Evolutionary conservation across 2,329 filamentous ascomycete species (phyloP).

Genomic region (Stemphylium beticola): DNA sequence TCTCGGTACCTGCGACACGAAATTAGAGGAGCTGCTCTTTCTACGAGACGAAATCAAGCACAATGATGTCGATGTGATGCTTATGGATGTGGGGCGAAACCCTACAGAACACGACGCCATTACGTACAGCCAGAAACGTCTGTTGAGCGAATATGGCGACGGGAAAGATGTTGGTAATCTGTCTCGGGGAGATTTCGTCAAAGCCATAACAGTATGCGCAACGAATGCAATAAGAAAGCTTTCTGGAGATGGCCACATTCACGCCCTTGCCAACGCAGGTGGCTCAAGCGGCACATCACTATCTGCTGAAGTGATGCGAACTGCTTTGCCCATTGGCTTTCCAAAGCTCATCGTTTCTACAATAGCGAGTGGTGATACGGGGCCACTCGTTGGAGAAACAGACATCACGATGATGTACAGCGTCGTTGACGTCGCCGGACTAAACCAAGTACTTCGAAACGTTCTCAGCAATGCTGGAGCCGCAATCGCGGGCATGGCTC

Average conservation of each 20-base stretch:
- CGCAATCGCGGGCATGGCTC: constrained; percentile 65
- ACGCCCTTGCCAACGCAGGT: constrained; percentile 65
- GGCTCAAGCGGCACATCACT: constrained; percentile 70
- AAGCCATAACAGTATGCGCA: constrained; percentile 60
- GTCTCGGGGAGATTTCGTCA: constrained; percentile 62
- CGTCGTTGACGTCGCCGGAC: constrained; percentile 72
- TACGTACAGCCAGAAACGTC: constrained; percentile 50
- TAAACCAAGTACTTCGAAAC: constrained; percentile 64
- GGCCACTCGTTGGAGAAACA: constrained; percentile 68
- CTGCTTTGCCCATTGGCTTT: constrained; percentile 67
- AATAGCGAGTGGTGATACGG: constrained; percentile 70
- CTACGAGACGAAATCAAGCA: constrained; percentile 56
- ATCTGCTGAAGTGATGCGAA: constrained; percentile 65
- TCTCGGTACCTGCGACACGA: constrained; percentile 70
- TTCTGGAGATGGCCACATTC: constrained; percentile 49
- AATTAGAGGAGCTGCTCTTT: constrained; percentile 65
- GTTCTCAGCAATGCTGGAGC: constrained; percentile 69
- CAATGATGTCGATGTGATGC: constrained; percentile 47
- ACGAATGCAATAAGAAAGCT: constrained; percentile 52
- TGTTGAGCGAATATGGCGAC: constrained; percentile 46
- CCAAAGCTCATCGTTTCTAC: constrained; percentile 75
- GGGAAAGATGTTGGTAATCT: constrained; percentile 47
- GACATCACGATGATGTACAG: constrained; percentile 75
- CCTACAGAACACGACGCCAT: constrained; percentile 55
- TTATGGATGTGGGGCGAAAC: constrained; percentile 64